Evolutionary conservation across 768 basidiomycete species (phyloP).

Genomic region (Psilocybe cyanescens): DNA sequence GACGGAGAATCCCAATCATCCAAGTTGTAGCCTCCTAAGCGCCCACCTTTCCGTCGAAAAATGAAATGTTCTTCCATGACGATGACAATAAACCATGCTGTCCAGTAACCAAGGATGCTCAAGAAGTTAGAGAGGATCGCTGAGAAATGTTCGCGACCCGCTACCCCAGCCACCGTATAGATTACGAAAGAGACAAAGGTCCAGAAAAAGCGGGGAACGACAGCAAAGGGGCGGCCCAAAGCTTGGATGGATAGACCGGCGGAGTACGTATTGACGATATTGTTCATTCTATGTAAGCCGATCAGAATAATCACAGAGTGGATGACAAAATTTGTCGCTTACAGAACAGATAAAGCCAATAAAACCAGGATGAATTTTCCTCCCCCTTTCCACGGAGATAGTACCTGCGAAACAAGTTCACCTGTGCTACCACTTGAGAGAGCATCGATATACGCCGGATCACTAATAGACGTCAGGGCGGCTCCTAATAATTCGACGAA

Average conservation of each 20-base stretch:
- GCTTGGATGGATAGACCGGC: slow-evolving; percentile 20
- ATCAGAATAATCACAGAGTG: neutral
- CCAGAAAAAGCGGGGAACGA: slow-evolving; percentile 21
- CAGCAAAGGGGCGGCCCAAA: slow-evolving; percentile 17
- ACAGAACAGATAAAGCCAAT: slow-evolving; percentile 18
- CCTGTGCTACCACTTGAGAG: slow-evolving; percentile 44
- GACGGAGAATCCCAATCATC: slow-evolving; percentile 19
- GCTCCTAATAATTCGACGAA: slow-evolving; percentile 18
- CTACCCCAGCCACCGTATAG: slow-evolving; percentile 20
- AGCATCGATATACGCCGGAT: slow-evolving; percentile 41
- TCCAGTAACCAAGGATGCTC: slow-evolving; percentile 20
- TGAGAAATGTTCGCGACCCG: slow-evolving; percentile 18
- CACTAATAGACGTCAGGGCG: slow-evolving; percentile 42
- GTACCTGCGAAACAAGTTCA: slow-evolving; percentile 44
- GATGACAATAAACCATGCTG: slow-evolving; percentile 17
- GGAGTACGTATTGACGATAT: slow-evolving; percentile 20
- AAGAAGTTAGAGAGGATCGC: slow-evolving; percentile 19
- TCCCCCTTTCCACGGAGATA: slow-evolving; percentile 46
- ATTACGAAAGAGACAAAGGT: slow-evolving; percentile 16
- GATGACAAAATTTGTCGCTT: neutral
- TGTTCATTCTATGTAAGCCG: slow-evolving; percentile 12
- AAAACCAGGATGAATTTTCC: slow-evolving; percentile 24
- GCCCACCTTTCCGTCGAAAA: slow-evolving; percentile 17
- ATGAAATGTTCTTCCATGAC: slow-evolving; percentile 21
- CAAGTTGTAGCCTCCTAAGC: slow-evolving; percentile 19